Evolutionary conservation across 257 asterid genomes (phyloP).

Genomic region (Solanum microdontum): DNA sequence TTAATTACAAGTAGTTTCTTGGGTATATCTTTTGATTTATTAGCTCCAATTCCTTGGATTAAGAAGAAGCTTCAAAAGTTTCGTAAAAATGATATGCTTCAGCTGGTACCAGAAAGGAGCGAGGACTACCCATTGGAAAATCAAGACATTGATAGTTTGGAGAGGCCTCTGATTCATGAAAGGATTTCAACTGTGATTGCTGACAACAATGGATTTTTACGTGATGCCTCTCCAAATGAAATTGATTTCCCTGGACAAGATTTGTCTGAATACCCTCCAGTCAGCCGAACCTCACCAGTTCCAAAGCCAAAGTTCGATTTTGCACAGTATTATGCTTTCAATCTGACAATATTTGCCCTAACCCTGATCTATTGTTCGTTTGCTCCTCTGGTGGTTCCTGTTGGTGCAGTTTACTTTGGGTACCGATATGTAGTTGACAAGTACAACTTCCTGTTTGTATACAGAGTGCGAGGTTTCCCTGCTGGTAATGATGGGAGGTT

Average conservation of each 20-base stretch:
- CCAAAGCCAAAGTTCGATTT: conserved; percentile 90
- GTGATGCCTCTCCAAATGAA: conserved; percentile 34
- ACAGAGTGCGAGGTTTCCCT: conserved; percentile 90
- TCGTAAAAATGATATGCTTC: conserved; percentile 90
- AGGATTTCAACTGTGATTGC: conserved; percentile 29
- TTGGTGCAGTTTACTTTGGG: conserved; percentile 86
- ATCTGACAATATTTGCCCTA: conserved; percentile 90
- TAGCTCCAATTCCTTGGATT: conserved; percentile 98
- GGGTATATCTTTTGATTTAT: conserved; percentile 87
- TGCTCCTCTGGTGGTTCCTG: conserved; percentile 95
- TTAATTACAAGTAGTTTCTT: conserved; percentile 84
- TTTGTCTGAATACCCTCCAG: conserved; percentile 86
- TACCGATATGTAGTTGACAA: conserved; percentile 89
- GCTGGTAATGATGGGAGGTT: conserved; percentile 95
- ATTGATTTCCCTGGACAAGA: conserved; percentile 51
- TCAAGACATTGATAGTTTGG: conserved; percentile 46
- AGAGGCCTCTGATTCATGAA: conserved; percentile 64
- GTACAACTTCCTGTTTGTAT: conserved; percentile 89
- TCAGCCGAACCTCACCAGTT: conserved; percentile 92
- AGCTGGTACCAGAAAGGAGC: conserved; percentile 74
- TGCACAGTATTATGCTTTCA: conserved; percentile 90
- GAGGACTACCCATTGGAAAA: conserved; percentile 68
- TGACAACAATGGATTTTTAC: conserved; percentile 31
- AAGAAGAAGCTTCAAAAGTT: conserved; percentile 76
- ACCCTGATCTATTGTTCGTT: conserved; percentile 80